These are phyloP conservation scores for Artemisia annua DNA, from an alignment of 129 eudicot species.

Conservation along the genomic window DNA sequence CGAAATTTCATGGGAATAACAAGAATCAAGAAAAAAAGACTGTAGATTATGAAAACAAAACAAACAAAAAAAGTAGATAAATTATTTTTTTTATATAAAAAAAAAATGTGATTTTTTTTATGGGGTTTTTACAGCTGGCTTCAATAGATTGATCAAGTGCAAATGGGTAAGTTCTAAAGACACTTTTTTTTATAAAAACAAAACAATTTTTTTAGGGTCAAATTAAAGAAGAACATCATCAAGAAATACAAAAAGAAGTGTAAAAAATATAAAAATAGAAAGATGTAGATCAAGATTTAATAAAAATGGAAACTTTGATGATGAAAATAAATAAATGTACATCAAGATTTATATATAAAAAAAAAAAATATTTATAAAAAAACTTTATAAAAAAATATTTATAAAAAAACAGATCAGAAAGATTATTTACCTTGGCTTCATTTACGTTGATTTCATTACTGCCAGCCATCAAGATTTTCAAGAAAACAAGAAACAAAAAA, in stretches of 20 bases:
- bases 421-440: conserved; percentile 73
- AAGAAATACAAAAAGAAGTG: neutral
- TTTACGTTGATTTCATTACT: conserved; percentile 73
- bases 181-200: no score
- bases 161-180: no score
- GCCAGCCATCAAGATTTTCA: conserved; percentile 61
- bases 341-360: neutral
- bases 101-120: no score
- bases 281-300: neutral
- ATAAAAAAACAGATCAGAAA: neutral
- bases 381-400: neutral
- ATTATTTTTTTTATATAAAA: no score
- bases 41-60: neutral
- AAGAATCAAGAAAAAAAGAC: conserved; percentile 17
- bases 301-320: neutral
- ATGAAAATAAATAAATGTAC: neutral
- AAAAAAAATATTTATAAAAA: neutral
- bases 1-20: conserved; percentile 5
- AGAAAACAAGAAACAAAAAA: conserved; percentile 12
- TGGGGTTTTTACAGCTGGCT: no score
- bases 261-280: neutral
- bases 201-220: neutral
- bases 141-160: no score
- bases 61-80: neutral
- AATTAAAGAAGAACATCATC: neutral